Conservation (phyloP, 208 protist species). For the Leishmania martiniquensis region DNA sequence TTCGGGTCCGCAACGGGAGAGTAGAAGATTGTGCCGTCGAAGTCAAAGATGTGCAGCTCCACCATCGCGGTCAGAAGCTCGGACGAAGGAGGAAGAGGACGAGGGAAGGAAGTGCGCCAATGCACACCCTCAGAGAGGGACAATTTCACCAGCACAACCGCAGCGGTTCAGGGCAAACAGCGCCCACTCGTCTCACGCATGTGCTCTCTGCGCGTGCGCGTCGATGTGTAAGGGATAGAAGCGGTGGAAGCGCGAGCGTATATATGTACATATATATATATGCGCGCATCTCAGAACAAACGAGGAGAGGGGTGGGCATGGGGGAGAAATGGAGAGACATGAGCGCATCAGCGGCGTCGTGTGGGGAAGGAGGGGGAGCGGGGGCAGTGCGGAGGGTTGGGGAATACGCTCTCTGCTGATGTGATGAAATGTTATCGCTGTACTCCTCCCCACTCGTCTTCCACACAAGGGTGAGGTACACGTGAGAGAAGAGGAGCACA, state of each 20-base stretch:
- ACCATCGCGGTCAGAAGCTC: constrained; percentile 21
- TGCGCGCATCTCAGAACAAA: neutral
- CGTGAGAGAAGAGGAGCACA: neutral
- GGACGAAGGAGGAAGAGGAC: neutral
- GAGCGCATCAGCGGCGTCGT: neutral
- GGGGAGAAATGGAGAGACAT: neutral
- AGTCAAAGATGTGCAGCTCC: constrained; percentile 87
- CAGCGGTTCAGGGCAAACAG: neutral
- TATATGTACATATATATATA: neutral
- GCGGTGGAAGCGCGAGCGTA: neutral
- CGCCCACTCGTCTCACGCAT: neutral
- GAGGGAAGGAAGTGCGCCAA: neutral
- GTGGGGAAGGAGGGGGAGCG: neutral
- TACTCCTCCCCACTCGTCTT: neutral
- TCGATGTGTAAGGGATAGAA: neutral
- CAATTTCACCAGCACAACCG: neutral
- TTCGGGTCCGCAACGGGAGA: constrained; percentile 48
- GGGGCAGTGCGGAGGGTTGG: neutral
- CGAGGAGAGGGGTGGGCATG: neutral
- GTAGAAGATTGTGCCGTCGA: constrained; percentile 86
- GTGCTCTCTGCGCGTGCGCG: neutral
- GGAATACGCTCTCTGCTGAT: neutral
- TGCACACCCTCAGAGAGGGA: neutral
- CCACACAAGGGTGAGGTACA: neutral
- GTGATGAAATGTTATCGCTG: neutral